Evolutionary conservation across 208 protist genomes (phyloP).

Genomic region (Leishmania aethiopica): DNA sequence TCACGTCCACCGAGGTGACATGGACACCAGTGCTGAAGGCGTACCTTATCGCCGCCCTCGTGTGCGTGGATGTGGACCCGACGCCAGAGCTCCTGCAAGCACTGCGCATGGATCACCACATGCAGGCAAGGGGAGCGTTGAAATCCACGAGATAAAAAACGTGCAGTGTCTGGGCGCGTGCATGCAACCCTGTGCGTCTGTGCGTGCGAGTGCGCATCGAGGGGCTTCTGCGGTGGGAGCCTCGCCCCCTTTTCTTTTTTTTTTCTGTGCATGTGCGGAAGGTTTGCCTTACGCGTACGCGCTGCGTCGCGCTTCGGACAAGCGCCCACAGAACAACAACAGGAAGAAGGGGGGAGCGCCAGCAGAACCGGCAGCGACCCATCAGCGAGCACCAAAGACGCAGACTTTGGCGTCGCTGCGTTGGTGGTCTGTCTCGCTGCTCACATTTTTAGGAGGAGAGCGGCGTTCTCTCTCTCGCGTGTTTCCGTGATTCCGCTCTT

Average conservation of each 20-base stretch:
- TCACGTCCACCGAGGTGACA: not conserved
- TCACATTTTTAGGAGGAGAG: not conserved
- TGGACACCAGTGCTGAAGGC: constrained; percentile 57
- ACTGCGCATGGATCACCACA: constrained; percentile 21
- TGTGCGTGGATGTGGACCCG: constrained; percentile 51
- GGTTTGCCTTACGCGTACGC: not conserved
- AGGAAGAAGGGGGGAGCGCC: too few species aligned
- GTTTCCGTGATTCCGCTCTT: not conserved
- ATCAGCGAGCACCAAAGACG: not conserved
- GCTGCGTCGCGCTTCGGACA: not conserved
- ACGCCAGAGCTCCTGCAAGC: constrained; percentile 40
- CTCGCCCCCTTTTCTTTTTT: not conserved
- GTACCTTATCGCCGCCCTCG: constrained; percentile 73
- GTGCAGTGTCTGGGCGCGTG: not conserved
- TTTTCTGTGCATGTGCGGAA: not conserved
- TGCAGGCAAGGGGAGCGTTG: not conserved
- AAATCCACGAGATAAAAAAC: not conserved
- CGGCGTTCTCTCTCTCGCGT: not conserved
- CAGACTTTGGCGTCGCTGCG: not conserved
- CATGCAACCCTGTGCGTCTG: not conserved
- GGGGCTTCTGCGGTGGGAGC: not conserved
- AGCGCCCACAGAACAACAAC: not conserved
- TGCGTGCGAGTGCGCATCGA: not conserved
- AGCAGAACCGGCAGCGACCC: not conserved
- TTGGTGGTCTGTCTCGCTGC: not conserved